These are phyloP conservation scores for Talaromyces stipitatus DNA, from an alignment of 495 filamentous ascomycete genomes.

Conservation along the genomic window DNA sequence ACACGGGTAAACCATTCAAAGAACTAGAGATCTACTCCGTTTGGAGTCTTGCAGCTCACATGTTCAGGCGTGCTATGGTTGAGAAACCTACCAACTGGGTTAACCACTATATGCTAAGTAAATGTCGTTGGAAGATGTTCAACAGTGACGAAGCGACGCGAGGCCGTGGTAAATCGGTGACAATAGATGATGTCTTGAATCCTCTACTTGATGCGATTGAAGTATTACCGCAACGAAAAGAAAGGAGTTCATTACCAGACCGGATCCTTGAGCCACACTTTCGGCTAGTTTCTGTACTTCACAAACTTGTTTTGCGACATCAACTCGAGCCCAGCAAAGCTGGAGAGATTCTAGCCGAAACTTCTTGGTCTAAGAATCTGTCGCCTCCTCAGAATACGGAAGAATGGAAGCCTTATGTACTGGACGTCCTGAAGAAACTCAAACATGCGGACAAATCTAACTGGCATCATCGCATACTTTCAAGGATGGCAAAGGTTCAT, in stretches of 20 bases:
- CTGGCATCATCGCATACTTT: conserved; percentile 93
- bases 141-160: conserved; percentile 44
- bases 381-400: conserved; percentile 42
- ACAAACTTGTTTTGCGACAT: conserved; percentile 62
- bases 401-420: conserved; percentile 68
- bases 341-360: conserved; percentile 45
- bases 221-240: conserved; percentile 69
- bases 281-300: conserved; percentile 79
- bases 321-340: conserved; percentile 36
- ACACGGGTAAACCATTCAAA: conserved; percentile 61
- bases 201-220: conserved; percentile 69
- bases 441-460: conserved; percentile 85
- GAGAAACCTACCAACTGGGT: conserved; percentile 80
- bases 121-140: conserved; percentile 95
- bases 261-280: conserved; percentile 94
- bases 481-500: conserved; percentile 65
- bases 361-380: conserved; percentile 48
- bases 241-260: conserved; percentile 59
- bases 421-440: conserved; percentile 64
- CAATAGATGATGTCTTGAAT: conserved; percentile 54
- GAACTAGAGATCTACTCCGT: conserved; percentile 68
- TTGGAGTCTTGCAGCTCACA: conserved; percentile 74
- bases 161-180: conserved; percentile 38
- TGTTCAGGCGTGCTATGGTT: conserved; percentile 69
- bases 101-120: conserved; percentile 83